These are phyloP conservation scores for Clitopilus hobsonii DNA, from an alignment of 768 basidiomycete species.

Conservation along the genomic window DNA sequence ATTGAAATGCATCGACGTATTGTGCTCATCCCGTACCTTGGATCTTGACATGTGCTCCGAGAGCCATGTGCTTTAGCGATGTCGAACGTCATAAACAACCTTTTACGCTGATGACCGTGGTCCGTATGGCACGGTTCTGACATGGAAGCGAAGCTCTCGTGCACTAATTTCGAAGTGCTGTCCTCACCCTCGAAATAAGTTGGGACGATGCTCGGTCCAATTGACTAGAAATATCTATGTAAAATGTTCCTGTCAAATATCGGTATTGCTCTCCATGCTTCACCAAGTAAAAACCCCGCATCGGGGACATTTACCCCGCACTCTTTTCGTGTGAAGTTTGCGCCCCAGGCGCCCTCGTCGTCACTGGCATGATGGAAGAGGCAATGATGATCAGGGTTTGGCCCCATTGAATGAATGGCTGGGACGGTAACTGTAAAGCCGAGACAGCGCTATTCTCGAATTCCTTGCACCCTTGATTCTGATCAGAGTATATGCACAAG, in stretches of 20 bases:
- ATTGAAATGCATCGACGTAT: not conserved
- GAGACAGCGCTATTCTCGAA: not conserved
- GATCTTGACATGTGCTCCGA: not conserved
- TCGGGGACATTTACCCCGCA: not conserved
- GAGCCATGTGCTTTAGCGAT: not conserved
- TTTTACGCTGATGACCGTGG: conserved; percentile 1
- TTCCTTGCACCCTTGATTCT: not conserved
- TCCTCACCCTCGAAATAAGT: not conserved
- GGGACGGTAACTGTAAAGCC: not conserved
- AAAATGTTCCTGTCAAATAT: not conserved
- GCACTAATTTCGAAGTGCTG: not conserved
- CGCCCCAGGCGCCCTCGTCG: not conserved
- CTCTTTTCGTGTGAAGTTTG: not conserved
- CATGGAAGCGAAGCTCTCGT: not conserved
- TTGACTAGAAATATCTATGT: not conserved
- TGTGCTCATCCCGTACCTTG: not conserved
- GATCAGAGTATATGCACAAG: not conserved
- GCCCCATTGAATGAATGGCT: not conserved
- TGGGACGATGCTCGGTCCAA: not conserved
- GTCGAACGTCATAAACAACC: not conserved
- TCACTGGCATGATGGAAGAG: not conserved
- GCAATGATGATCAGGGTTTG: not conserved
- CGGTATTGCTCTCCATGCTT: too few relatives aligned
- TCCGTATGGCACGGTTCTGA: not conserved
- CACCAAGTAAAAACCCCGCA: not conserved